Conservation (phyloP, 169 alveolate species). For the Theileria parva region DNA sequence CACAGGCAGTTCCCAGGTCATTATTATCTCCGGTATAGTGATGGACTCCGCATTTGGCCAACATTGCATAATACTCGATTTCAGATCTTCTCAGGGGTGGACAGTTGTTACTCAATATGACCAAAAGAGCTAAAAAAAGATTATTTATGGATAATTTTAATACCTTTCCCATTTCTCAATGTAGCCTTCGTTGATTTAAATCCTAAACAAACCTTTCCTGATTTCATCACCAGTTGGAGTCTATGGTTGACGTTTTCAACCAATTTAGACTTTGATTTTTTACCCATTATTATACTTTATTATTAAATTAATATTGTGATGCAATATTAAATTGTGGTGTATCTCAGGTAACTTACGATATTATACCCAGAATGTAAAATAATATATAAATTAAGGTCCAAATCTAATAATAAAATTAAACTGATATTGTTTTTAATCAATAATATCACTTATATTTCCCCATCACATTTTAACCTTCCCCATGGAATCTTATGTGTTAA, state of each 20-base stretch:
- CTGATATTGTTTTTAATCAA: background rate
- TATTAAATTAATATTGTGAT: too few relatives aligned
- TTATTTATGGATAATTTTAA: background rate
- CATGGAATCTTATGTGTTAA: too few relatives aligned
- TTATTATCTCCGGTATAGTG: conserved; percentile 92
- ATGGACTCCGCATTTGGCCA: conserved; percentile 93
- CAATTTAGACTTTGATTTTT: conserved; percentile 84
- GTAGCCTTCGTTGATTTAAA: conserved; percentile 93
- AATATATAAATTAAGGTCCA: background rate
- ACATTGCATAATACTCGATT: conserved; percentile 96
- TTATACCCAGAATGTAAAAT: background rate
- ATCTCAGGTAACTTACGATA: too few relatives aligned
- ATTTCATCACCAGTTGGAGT: conserved; percentile 95
- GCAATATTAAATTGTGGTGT: too few relatives aligned
- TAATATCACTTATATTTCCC: background rate
- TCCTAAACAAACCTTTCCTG: conserved; percentile 96
- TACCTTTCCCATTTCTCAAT: conserved; percentile 93
- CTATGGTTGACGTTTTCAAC: conserved; percentile 93
- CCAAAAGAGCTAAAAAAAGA: conserved; percentile 80
- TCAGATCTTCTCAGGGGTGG: conserved; percentile 97
- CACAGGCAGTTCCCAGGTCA: conserved; percentile 96
- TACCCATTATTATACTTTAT: conserved; percentile 74
- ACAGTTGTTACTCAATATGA: conserved; percentile 94
- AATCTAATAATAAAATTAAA: background rate
- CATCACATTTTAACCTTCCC: background rate